Percentiles rank a stretch among this genome's conserved stretches.
Conservation (phyloP, 2,329 filamentous ascomycete species). For the Gyromitra esculenta region DNA sequence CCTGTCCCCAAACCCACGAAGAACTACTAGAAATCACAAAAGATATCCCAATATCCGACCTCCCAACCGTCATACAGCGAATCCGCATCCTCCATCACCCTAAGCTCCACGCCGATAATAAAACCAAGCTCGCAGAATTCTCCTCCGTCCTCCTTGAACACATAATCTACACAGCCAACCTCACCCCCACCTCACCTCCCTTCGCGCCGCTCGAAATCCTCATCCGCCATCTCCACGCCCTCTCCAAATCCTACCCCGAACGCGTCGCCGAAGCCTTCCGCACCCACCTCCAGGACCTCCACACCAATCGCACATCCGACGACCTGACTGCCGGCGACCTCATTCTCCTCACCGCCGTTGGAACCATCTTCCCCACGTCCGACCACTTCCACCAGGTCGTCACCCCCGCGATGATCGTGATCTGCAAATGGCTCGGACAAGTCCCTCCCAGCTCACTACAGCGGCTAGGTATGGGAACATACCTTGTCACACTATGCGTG, state of each 20-base stretch:
- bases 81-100: conserved; percentile 93
- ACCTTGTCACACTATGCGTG: conserved; percentile 78
- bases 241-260: conserved; percentile 84
- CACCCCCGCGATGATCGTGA: conserved; percentile 87
- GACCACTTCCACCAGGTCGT: conserved; percentile 97
- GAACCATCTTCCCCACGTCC: conserved; percentile 88
- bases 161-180: conserved; percentile 68
- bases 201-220: conserved; percentile 79
- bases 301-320: conserved; percentile 64
- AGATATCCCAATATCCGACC: conserved; percentile 70
- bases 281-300: conserved; percentile 70
- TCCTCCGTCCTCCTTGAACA: conserved; percentile 66
- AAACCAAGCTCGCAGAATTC: conserved; percentile 75
- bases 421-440: conserved; percentile 83
- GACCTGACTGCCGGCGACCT: conserved; percentile 77
- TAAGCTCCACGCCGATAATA: conserved; percentile 84
- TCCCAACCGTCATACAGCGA: conserved; percentile 83
- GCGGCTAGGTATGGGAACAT: conserved; percentile 78
- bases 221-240: conserved; percentile 88
- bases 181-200: conserved; percentile 64
- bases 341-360: conserved; percentile 81
- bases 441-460: conserved; percentile 72
- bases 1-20: conserved; percentile 80
- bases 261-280: conserved; percentile 82
- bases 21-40: conserved; percentile 75